A percentile compares a stretch with the other conserved stretches of the same genome.
Conservation (phyloP, 805 yeast species). For the Teunomyces kruisii region DNA sequence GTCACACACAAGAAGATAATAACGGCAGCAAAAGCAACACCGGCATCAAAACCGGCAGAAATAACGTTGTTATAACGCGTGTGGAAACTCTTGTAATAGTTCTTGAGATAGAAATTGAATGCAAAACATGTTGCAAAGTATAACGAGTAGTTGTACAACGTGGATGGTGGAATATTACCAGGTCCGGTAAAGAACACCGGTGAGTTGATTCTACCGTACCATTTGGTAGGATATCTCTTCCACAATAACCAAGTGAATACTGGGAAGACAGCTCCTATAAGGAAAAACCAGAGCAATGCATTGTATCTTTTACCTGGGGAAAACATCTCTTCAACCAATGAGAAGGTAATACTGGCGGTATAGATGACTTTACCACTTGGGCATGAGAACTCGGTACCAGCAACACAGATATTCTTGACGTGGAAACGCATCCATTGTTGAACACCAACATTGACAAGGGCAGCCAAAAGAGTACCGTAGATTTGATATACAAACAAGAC, state of each 20-base stretch:
- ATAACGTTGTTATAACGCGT: slow-evolving; percentile 13
- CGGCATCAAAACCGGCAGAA: slow-evolving; percentile 16
- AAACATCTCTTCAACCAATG: slow-evolving; percentile 35
- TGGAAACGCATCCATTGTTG: slow-evolving; percentile 22
- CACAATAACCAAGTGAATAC: slow-evolving; percentile 14
- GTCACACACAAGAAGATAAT: slow-evolving; percentile 35
- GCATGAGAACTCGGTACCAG: slow-evolving; percentile 18
- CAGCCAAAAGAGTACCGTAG: slow-evolving; percentile 19
- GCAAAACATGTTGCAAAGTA: slow-evolving; percentile 14
- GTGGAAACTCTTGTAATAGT: slow-evolving; percentile 13
- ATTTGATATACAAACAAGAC: slow-evolving; percentile 16
- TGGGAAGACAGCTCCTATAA: slow-evolving; percentile 31
- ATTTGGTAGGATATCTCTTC: slow-evolving; percentile 15
- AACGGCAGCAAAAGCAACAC: slow-evolving; percentile 34
- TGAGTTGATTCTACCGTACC: slow-evolving; percentile 16
- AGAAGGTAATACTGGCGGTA: slow-evolving; percentile 31
- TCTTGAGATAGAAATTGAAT: slow-evolving; percentile 15
- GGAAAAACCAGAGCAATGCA: slow-evolving; percentile 32
- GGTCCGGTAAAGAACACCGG: slow-evolving; percentile 15
- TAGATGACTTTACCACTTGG: slow-evolving; percentile 19
- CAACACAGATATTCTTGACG: slow-evolving; percentile 17
- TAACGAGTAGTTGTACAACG: slow-evolving; percentile 17
- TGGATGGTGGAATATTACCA: slow-evolving; percentile 18
- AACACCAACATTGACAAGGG: slow-evolving; percentile 22
- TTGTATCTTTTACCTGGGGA: slow-evolving; percentile 25